Evolutionary conservation across 345 rosid genomes (phyloP).

Genomic region (Tarenaya hassleriana): DNA sequence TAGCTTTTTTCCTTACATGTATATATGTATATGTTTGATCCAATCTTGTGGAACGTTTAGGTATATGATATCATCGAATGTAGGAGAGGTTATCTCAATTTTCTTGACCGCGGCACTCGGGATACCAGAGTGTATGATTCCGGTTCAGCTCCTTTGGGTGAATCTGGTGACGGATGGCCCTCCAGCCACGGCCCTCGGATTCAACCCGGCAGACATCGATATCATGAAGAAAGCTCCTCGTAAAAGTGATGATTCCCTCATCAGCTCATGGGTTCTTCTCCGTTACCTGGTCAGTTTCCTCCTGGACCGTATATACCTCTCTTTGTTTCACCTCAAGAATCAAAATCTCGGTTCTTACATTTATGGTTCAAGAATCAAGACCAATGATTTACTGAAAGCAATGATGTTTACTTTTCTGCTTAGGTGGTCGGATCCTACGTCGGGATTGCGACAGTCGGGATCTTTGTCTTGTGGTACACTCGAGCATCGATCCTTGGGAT

Average conservation of each 20-base stretch:
- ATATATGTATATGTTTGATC: background rate
- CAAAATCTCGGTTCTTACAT: background rate
- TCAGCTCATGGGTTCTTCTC: conserved; percentile 65
- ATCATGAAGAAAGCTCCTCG: conserved; percentile 83
- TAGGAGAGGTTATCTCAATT: conserved; percentile 89
- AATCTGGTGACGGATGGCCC: conserved; percentile 95
- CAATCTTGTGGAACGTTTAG: conserved; percentile 24
- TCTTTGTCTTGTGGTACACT: conserved; percentile 87
- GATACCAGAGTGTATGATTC: conserved; percentile 88
- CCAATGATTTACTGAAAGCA: background rate
- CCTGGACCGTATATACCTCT: too few relatives aligned
- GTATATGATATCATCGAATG: conserved; percentile 95
- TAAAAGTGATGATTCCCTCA: conserved; percentile 67
- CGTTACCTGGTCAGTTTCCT: conserved; percentile 60
- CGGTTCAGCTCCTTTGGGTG: conserved; percentile 95
- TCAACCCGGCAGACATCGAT: conserved; percentile 86
- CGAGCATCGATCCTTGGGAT: conserved; percentile 73
- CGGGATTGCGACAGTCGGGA: conserved; percentile 91
- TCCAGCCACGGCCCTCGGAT: conserved; percentile 96
- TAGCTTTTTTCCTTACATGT: background rate
- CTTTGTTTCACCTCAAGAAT: background rate
- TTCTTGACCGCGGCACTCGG: conserved; percentile 87
- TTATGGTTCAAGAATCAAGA: background rate
- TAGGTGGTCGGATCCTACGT: conserved; percentile 85
- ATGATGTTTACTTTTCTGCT: too few relatives aligned